A percentile compares a stretch with the other conserved stretches of the same genome.
Conservation (phyloP, 257 asterid species). For the Euphrasia confusa region DNA sequence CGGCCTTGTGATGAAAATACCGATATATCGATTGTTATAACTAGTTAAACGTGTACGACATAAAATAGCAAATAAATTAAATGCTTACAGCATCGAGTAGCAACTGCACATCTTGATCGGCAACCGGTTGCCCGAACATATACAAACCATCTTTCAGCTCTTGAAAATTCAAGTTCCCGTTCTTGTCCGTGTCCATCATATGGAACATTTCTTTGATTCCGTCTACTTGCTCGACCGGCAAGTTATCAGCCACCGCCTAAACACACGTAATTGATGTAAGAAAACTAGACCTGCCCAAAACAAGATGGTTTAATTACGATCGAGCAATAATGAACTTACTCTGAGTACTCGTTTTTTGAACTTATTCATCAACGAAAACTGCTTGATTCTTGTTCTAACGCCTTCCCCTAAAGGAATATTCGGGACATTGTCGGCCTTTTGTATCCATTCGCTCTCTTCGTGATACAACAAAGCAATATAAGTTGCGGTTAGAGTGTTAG, state of each 20-base stretch:
- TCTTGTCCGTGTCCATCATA: conserved; percentile 76
- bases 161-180: conserved; percentile 66
- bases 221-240: conserved; percentile 62
- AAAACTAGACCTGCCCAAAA: neutral
- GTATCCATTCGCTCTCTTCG: conserved; percentile 64
- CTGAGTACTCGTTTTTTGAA: conserved; percentile 83
- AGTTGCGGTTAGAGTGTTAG: neutral
- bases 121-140: conserved; percentile 51
- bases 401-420: conserved; percentile 64
- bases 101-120: conserved; percentile 64
- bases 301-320: no score
- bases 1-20: conserved; percentile 39
- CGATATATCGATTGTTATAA: no score
- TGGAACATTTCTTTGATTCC: conserved; percentile 58
- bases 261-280: neutral
- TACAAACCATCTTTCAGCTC: conserved; percentile 67
- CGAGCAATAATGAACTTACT: conserved; percentile 44
- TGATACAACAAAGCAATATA: neutral
- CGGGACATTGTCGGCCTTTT: conserved; percentile 58
- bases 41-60: no score
- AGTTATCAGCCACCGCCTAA: conserved; percentile 75
- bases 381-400: conserved; percentile 67
- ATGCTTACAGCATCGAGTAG: conserved; percentile 68
- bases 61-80: neutral
- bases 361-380: conserved; percentile 80